These are phyloP conservation scores for Metschnikowia noctiluminum DNA, from an alignment of 805 yeast genomes.

Conservation along the genomic window DNA sequence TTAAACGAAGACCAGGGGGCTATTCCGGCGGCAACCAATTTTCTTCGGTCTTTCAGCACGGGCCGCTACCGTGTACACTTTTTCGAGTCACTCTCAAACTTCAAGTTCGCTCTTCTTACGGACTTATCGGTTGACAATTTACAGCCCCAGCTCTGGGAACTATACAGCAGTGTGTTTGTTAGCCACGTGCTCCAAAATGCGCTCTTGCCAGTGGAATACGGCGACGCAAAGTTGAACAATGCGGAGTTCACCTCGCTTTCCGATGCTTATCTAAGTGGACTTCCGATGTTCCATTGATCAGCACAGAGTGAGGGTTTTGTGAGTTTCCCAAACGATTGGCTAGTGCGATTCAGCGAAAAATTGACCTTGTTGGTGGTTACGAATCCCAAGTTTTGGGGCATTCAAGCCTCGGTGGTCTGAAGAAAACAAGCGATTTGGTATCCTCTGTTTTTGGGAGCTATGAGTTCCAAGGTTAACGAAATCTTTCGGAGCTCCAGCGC, in stretches of 20 bases:
- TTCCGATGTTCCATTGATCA: slow-evolving; percentile 20
- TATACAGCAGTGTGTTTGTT: slow-evolving; percentile 59
- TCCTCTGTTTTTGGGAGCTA: too few species aligned
- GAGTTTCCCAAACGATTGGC: too few species aligned
- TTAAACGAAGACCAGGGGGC: slow-evolving; percentile 4
- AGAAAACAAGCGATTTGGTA: too few species aligned
- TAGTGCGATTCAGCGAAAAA: too few species aligned
- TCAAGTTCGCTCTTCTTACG: slow-evolving; percentile 71
- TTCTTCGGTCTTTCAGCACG: slow-evolving; percentile 59
- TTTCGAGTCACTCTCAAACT: slow-evolving; percentile 73
- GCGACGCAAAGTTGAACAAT: slow-evolving; percentile 52
- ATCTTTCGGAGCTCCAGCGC: too few species aligned
- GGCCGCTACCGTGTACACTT: slow-evolving; percentile 76
- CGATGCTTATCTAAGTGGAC: slow-evolving; percentile 43
- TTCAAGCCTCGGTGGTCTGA: too few species aligned
- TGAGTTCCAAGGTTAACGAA: too few species aligned
- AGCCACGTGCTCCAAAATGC: slow-evolving; percentile 58
- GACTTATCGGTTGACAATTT: slow-evolving; percentile 59
- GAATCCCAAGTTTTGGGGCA: too few species aligned
- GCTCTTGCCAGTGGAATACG: slow-evolving; percentile 55
- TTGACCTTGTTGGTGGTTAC: too few species aligned
- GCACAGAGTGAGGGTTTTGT: too few species aligned
- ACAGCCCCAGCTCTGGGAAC: slow-evolving; percentile 51
- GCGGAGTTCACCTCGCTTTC: slow-evolving; percentile 53
- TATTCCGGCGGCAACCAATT: slow-evolving; percentile 21